A percentile compares a stretch with the other conserved stretches of the same genome.
These are phyloP conservation scores for Backusella macrospora DNA, from an alignment of 192 early-diverging fungal species.

Conservation along the genomic window DNA sequence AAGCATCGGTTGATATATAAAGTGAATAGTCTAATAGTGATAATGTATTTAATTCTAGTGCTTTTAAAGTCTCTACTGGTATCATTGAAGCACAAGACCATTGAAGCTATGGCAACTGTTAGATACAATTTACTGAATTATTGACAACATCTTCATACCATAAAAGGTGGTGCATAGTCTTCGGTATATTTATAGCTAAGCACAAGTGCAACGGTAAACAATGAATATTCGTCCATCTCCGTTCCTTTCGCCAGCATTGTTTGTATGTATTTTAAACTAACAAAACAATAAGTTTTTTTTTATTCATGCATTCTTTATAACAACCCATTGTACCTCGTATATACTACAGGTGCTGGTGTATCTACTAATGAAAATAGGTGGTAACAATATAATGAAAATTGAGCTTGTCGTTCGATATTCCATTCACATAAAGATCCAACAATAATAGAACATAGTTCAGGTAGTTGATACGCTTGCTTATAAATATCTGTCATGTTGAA, in stretches of 20 bases:
- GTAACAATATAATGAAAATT: slow-evolving; percentile 6
- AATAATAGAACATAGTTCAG: slow-evolving; percentile 1
- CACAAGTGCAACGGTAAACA: slow-evolving; percentile 12
- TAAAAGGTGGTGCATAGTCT: slow-evolving; percentile 12
- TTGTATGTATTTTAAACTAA: slow-evolving; percentile 11
- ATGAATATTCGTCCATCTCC: slow-evolving; percentile 14
- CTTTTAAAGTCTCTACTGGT: slow-evolving; percentile 1
- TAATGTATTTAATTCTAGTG: background rate
- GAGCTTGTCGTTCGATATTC: background rate
- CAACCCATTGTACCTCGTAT: background rate
- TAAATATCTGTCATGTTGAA: slow-evolving; percentile 10
- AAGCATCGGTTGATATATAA: slow-evolving; percentile 7
- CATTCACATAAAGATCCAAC: background rate
- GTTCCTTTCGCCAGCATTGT: slow-evolving; percentile 12
- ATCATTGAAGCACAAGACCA: slow-evolving; percentile 6
- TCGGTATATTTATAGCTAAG: slow-evolving; percentile 13
- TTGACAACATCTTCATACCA: slow-evolving; percentile 11
- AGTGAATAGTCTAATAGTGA: slow-evolving; percentile 12
- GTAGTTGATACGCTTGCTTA: slow-evolving; percentile 7
- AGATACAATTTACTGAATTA: slow-evolving; percentile 8
- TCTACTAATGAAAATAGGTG: slow-evolving; percentile 4
- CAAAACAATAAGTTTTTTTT: background rate
- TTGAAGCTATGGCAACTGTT: background rate
- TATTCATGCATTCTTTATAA: background rate
- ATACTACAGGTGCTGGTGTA: background rate